Percentiles rank a stretch among this genome's conserved stretches.
These are phyloP conservation scores for Musa itinerans DNA, from an alignment of 176 grass and related monocot genomes.

Conservation along the genomic window DNA sequence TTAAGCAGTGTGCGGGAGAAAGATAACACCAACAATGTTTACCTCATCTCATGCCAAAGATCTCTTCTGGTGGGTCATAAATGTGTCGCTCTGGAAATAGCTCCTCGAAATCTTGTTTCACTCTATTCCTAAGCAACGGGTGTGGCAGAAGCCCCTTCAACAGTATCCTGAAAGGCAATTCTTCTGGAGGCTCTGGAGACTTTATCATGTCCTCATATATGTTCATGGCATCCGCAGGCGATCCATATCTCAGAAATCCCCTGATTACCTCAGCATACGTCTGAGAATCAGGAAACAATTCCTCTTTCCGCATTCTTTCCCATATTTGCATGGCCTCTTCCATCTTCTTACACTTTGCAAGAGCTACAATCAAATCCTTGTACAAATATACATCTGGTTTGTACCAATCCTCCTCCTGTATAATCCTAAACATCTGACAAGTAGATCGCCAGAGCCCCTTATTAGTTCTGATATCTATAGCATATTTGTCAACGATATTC, in stretches of 20 bases:
- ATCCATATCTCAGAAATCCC: conserved; percentile 82
- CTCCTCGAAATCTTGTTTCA: conserved; percentile 98
- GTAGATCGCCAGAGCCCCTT: conserved; percentile 12
- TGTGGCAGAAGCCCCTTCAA: conserved; percentile 86
- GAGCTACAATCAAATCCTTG: conserved; percentile 82
- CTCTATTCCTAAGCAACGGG: conserved; percentile 72
- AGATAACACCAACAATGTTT: not conserved
- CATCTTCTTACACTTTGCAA: conserved; percentile 92
- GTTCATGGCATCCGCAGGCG: conserved; percentile 92
- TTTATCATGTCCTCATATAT: conserved; percentile 89
- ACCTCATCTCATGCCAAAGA: conserved; percentile 74
- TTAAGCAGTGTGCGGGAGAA: not conserved
- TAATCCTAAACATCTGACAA: conserved; percentile 71
- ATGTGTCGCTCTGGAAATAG: conserved; percentile 84
- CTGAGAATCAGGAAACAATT: conserved; percentile 73
- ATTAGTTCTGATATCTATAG: not conserved
- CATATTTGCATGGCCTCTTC: conserved; percentile 73
- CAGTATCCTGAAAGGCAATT: conserved; percentile 83
- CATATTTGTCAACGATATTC: too few relatives aligned
- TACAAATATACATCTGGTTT: conserved; percentile 92
- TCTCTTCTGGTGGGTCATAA: conserved; percentile 92
- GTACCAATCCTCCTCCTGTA: conserved; percentile 92
- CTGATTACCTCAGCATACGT: conserved; percentile 91
- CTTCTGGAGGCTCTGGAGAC: conserved; percentile 74
- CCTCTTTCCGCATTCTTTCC: conserved; percentile 68